A percentile compares a stretch with the other conserved stretches of the same genome.
Conservation (phyloP, 2,329 filamentous ascomycete genomes). For the Aspergillus quadrilineatus region DNA sequence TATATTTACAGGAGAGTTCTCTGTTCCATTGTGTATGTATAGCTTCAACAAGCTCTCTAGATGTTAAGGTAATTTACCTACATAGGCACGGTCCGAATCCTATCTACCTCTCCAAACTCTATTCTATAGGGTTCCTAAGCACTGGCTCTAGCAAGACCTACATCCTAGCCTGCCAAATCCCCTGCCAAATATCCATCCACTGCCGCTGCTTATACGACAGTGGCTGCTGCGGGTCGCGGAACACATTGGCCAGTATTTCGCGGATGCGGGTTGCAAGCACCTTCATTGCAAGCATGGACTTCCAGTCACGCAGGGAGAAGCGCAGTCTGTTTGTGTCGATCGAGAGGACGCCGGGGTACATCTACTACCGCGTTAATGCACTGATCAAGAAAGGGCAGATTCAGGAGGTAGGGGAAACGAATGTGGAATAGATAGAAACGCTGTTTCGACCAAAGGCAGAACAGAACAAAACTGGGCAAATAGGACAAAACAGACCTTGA, state of each 20-base stretch:
- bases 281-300: conserved; percentile 85
- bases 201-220: conserved; percentile 64
- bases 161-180: conserved; percentile 47
- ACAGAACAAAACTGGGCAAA: too few relatives aligned
- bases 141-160: not conserved
- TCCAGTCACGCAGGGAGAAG: conserved; percentile 85
- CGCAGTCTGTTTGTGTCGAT: conserved; percentile 84
- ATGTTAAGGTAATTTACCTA: too few relatives aligned
- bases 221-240: conserved; percentile 49
- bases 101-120: not conserved
- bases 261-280: conserved; percentile 69
- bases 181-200: conserved; percentile 74
- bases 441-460: too few relatives aligned
- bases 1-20: too few relatives aligned
- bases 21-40: too few relatives aligned
- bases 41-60: too few relatives aligned
- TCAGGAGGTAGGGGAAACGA: too few relatives aligned
- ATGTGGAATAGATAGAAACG: too few relatives aligned
- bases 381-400: not conserved
- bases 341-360: conserved; percentile 82
- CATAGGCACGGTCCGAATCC: too few relatives aligned
- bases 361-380: conserved; percentile 43
- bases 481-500: conserved; percentile 60
- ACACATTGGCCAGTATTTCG: conserved; percentile 70
- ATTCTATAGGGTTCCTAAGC: not conserved